Evolutionary conservation across 768 basidiomycete species (phyloP), one percentile per base, ranked within the genome.

Genomic region (Peribolospora baueri): DNA sequence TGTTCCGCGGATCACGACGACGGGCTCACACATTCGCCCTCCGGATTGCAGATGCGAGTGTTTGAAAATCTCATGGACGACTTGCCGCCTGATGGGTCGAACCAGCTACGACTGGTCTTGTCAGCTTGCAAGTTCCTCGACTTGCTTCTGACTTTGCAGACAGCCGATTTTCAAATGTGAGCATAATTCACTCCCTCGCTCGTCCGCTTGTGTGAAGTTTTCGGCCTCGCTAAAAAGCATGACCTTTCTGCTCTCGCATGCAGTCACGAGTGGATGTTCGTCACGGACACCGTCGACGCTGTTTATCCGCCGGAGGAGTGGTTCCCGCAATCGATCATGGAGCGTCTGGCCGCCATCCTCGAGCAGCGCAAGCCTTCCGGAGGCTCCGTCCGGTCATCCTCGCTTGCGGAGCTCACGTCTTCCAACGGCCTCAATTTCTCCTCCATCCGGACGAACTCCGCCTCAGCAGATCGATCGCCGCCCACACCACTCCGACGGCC

Each of bases 161-260:
- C 86, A 0, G 86, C 90, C 64, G 91, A 97, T 66, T 98, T 97
- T 68, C 93, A 97, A 68, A 83, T 95, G 91, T 93, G 45, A 55
- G 67, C 55, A 3, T 40, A n/a, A 7, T 36, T 1, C 10, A 36
- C 8, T 37, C 14, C 6, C 9, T 3, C 40, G 2, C 56, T 41
- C 7, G 8, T 41, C 3, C 40, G 1, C 3, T n/a, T 45, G 5
- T 10, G 4, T n/a, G 36, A 46, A 6, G 14, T 6, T n/a, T 7
- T 13, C 36, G 5, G 42, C 8, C 10, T 8, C 45, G 45, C 45
- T 46, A 8, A n/a, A 46, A 7, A 48, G 8, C 14, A 11, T 25
- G 25, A 25, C 25, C 25, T 25, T 25, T 25, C 25, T 25, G 25
- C 25, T 7, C 25, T 7, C 9, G 11, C n/a, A 46, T 25, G 4